phyloP scores from a whole-genome alignment of 495 filamentous ascomycete species.

The Tuber borchii region DNA sequence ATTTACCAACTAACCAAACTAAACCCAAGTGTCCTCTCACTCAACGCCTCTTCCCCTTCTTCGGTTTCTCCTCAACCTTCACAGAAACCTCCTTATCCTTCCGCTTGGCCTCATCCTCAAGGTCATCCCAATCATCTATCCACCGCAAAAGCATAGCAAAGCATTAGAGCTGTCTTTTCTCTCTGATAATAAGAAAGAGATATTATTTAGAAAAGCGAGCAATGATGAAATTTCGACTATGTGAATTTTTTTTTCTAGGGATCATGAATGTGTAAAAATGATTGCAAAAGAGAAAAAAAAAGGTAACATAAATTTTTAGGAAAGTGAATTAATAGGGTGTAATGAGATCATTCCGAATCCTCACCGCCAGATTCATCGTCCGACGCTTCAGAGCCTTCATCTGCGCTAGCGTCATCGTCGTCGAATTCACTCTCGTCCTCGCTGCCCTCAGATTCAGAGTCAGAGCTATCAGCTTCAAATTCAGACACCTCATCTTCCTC shows the following conservation, averaged over 20 bases:
- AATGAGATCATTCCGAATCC: constrained; percentile 31
- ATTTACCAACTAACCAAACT: constrained; percentile 22
- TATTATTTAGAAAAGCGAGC: not conserved
- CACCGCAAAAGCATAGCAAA: constrained; percentile 17
- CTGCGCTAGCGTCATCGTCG: constrained; percentile 54
- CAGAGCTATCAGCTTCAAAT: constrained; percentile 82
- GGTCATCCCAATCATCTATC: constrained; percentile 42
- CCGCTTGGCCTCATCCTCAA: constrained; percentile 41
- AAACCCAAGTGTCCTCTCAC: constrained; percentile 10
- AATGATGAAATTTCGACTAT: not conserved
- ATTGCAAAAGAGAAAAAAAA: not conserved
- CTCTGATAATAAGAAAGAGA: constrained; percentile 12
- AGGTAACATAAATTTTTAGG: not conserved
- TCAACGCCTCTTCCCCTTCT: constrained; percentile 39
- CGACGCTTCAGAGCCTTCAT: constrained; percentile 48
- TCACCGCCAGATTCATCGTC: constrained; percentile 43
- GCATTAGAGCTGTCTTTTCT: constrained; percentile 21
- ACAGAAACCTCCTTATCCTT: constrained; percentile 36
- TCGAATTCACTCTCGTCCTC: constrained; percentile 88
- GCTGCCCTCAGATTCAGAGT: constrained; percentile 70
- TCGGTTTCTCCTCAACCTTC: constrained; percentile 36
- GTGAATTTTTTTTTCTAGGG: constrained; percentile 2
- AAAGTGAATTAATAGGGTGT: not conserved
- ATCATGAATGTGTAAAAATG: not conserved
- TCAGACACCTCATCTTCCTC: constrained; percentile 82